These are phyloP conservation scores for Lentinula aciculospora DNA, from an alignment of 768 basidiomycete genomes.

Conservation along the genomic window DNA sequence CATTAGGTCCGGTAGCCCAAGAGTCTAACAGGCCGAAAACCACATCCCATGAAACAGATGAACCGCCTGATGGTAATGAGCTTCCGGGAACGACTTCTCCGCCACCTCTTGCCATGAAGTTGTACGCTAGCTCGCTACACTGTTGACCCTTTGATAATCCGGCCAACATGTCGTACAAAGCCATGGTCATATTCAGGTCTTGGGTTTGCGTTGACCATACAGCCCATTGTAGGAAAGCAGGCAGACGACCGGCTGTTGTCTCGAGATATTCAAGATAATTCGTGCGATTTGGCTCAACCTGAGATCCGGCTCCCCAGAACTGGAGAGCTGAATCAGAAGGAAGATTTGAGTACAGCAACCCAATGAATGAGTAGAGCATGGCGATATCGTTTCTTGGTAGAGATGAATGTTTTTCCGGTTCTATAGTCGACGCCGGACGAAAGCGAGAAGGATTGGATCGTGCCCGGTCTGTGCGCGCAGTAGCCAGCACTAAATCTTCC, in stretches of 20 bases:
- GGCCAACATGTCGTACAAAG: constrained; percentile 84
- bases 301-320: constrained; percentile 74
- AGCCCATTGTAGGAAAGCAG: constrained; percentile 85
- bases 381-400: constrained; percentile 79
- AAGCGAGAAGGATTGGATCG: constrained; percentile 45
- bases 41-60: constrained; percentile 70
- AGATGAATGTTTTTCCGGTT: constrained; percentile 30
- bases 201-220: constrained; percentile 78
- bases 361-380: constrained; percentile 77
- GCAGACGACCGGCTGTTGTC: constrained; percentile 55
- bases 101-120: constrained; percentile 78
- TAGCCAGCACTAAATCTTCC: constrained; percentile 75
- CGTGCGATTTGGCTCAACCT: constrained; percentile 30
- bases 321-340: constrained; percentile 75
- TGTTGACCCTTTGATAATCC: constrained; percentile 81
- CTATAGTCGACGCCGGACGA: constrained; percentile 33
- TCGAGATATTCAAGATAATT: constrained; percentile 59
- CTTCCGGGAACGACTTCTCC: constrained; percentile 64
- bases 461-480: constrained; percentile 57
- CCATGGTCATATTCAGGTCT: constrained; percentile 68
- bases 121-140: constrained; percentile 83
- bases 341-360: constrained; percentile 69
- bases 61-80: constrained; percentile 43
- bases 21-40: constrained; percentile 73
- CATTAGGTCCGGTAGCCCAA: constrained; percentile 57